These are phyloP conservation scores for Hemisphaericaspora nanyangensis DNA, from an alignment of 805 yeast species.

Conservation along the genomic window DNA sequence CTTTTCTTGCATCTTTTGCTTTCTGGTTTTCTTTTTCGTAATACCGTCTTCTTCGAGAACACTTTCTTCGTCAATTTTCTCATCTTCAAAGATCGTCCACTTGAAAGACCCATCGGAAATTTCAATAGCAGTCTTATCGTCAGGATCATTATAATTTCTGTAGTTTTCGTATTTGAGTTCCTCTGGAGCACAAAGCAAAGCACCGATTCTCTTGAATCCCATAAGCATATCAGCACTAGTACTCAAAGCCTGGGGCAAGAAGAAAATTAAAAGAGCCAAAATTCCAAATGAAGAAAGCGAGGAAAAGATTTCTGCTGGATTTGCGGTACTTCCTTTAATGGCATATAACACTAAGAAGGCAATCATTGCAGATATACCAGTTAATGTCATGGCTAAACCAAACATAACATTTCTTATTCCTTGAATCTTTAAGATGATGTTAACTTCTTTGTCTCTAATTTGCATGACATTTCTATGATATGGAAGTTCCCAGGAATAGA, in stretches of 20 bases:
- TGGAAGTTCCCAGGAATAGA: slow-evolving; percentile 84
- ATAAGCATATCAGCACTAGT: slow-evolving; percentile 62
- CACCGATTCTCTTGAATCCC: slow-evolving; percentile 55
- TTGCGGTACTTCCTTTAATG: slow-evolving; percentile 18
- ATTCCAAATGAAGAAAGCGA: slow-evolving; percentile 62
- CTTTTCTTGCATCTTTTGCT: slow-evolving; percentile 19
- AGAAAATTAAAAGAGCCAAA: slow-evolving; percentile 53
- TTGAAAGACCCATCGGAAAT: not conserved
- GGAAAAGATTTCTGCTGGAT: slow-evolving; percentile 60
- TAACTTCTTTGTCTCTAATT: slow-evolving; percentile 57
- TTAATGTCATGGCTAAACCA: slow-evolving; percentile 60
- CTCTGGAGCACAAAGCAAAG: slow-evolving; percentile 42
- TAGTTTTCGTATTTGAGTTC: slow-evolving; percentile 18
- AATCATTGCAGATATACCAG: slow-evolving; percentile 65
- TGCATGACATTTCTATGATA: slow-evolving; percentile 53
- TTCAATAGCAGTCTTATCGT: slow-evolving; percentile 4
- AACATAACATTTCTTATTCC: slow-evolving; percentile 55
- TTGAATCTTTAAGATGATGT: slow-evolving; percentile 55
- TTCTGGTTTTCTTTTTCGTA: slow-evolving; percentile 9
- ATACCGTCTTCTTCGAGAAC: slow-evolving; percentile 9
- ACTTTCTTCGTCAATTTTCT: slow-evolving; percentile 10
- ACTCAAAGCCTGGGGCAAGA: slow-evolving; percentile 63
- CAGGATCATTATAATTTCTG: slow-evolving; percentile 1
- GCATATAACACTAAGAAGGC: slow-evolving; percentile 32
- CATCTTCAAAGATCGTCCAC: slow-evolving; percentile 9